Base-by-base conservation (phyloP, 163 green algal species). In the Chlamydomonas reinhardtii region DNA sequence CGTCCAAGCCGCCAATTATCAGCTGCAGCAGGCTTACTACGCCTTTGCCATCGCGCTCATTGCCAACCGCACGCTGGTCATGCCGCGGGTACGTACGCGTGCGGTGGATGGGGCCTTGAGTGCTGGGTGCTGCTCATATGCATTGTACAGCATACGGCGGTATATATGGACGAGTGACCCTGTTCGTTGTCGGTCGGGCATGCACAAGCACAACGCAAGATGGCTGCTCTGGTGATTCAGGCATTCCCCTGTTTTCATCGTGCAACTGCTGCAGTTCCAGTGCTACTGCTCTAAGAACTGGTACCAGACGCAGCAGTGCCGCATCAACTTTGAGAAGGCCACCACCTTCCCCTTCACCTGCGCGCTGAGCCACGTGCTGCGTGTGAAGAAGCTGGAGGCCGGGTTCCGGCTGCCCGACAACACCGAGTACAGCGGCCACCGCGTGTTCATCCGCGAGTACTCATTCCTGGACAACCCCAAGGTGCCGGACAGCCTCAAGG, bases 21-120 rank as follows among this genome's bases (percentile, higher is more conserved):
- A 92, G 82, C 82, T 92, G 76, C 89, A 80, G 29, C 89, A 92
- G 56, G 37, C 82, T 39, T 87, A 87, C 71, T 87, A 48, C 39
- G 82, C 82, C 17, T 87, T 87, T 16, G 82, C 82, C 6, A 31
- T 22, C 9, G 82, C 82, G 39, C 61, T 87, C 39, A 77, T 81
- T 12, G 5, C 35, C 29, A 87, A 87, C 82, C 71, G 82, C 0
- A 87, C 82, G 19, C 37, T 87, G n/a, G 72, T 87, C 27, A 87
- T 87, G 61, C 82, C 82, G 3, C 35, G 72, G 82, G 82, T 87
- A 35, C 12, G 48, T 25, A 43, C 31, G 1, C 20, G 56, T 27
- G 43, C 8, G 43, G 43, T 54, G 8, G 11, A 11, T 6, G 8
- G 43, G n/a, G n/a, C n/a, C n/a, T n/a, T n/a, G n/a, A n/a, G n/a